A percentile compares a stretch with the other conserved stretches of the same genome.
Evolutionary conservation across 495 filamentous ascomycete genomes (phyloP).

Genomic region (Endocarpon pusillum): DNA sequence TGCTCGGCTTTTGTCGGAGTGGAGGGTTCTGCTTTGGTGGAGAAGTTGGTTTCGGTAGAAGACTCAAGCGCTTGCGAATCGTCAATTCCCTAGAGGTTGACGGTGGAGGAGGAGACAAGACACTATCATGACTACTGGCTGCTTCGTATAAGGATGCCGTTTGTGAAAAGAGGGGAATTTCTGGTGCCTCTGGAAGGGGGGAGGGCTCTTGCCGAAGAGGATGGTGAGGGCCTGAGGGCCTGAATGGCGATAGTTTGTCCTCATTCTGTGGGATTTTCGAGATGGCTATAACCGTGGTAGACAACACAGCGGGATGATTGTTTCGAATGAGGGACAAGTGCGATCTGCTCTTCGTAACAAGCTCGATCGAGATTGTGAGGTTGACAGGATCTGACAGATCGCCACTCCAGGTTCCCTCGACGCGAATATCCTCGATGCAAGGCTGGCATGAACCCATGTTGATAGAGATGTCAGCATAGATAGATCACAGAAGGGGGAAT

Average conservation of each 20-base stretch:
- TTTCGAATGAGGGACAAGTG: background rate
- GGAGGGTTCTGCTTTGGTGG: background rate
- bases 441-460: background rate
- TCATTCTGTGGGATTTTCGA: slow-evolving; percentile 6
- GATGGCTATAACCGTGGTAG: slow-evolving; percentile 11
- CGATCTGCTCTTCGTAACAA: background rate
- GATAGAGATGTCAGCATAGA: background rate
- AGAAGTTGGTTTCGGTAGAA: background rate
- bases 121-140: too few relatives aligned
- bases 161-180: background rate
- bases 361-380: slow-evolving; percentile 16
- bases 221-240: slow-evolving; percentile 4
- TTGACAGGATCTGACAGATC: slow-evolving; percentile 13
- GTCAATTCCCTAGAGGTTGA: too few relatives aligned
- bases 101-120: too few relatives aligned
- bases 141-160: too few relatives aligned
- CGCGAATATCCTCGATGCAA: slow-evolving; percentile 17
- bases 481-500: slow-evolving; percentile 2
- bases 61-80: background rate
- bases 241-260: slow-evolving; percentile 2
- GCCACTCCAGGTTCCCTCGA: slow-evolving; percentile 20
- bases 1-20: background rate
- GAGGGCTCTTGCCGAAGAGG: slow-evolving; percentile 11
- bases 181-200: background rate
- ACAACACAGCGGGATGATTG: background rate